A percentile compares a stretch with the other conserved stretches of the same genome.
Conservation (phyloP, 345 rosid genomes). For the Linum tenue region DNA sequence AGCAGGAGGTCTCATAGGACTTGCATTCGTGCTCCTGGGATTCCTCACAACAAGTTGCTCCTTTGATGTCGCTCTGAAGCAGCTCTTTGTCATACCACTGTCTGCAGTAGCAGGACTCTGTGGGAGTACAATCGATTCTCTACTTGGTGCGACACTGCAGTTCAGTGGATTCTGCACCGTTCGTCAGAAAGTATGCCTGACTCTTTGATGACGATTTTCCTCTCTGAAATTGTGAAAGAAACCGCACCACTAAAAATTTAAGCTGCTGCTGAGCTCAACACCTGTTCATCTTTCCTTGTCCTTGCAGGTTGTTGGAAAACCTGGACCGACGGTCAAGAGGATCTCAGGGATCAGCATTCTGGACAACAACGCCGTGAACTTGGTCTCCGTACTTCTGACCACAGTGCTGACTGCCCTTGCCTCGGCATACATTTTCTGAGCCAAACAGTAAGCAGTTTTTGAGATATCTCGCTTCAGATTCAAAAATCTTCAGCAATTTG, state of each 20-base stretch:
- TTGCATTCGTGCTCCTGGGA: constrained; percentile 61
- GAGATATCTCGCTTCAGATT: too few relatives aligned
- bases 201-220: constrained; percentile 3
- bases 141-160: constrained; percentile 87
- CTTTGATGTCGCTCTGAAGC: constrained; percentile 44
- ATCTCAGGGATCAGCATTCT: constrained; percentile 73
- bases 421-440: constrained; percentile 57
- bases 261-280: not conserved
- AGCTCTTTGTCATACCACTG: constrained; percentile 67
- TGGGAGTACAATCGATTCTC: constrained; percentile 80
- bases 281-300: not conserved
- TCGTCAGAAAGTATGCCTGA: constrained; percentile 59
- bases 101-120: constrained; percentile 64
- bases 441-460: not conserved
- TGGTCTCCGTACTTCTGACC: constrained; percentile 60
- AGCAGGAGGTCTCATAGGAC: constrained; percentile 66
- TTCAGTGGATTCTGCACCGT: constrained; percentile 95
- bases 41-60: constrained; percentile 54
- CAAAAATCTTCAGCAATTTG: too few relatives aligned
- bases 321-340: constrained; percentile 87
- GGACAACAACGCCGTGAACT: constrained; percentile 89
- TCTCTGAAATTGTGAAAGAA: too few relatives aligned
- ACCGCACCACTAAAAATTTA: too few relatives aligned
- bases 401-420: constrained; percentile 53
- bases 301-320: constrained; percentile 78